These are phyloP conservation scores for Fragaria iinumae DNA, from an alignment of 306 rosid species.

Conservation along the genomic window DNA sequence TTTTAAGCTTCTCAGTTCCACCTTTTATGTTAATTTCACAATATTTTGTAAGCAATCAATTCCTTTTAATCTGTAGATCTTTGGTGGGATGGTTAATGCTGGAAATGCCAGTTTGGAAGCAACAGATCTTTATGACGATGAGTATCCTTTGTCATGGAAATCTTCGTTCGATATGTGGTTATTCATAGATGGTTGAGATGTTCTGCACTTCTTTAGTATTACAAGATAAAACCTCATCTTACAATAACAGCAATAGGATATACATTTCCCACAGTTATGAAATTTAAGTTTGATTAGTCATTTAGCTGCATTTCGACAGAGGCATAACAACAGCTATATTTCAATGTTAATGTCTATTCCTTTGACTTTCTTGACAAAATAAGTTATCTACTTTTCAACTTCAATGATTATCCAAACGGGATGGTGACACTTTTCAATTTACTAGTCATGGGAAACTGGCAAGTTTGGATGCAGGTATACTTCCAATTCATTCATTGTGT, in stretches of 20 bases:
- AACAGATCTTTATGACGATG: conserved; percentile 67
- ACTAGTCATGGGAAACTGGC: conserved; percentile 85
- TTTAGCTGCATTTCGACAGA: neutral
- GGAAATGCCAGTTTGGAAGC: conserved; percentile 69
- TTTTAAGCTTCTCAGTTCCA: neutral
- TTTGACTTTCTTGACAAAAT: conserved; percentile 60
- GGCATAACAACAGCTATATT: neutral
- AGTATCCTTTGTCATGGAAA: conserved; percentile 67
- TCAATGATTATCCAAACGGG: conserved; percentile 94
- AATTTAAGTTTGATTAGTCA: neutral
- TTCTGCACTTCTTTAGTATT: neutral
- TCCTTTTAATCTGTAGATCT: conserved; percentile 45
- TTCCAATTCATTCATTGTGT: conserved; percentile 7
- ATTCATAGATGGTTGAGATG: neutral
- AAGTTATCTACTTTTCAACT: conserved; percentile 88
- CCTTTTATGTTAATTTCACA: conserved; percentile 13
- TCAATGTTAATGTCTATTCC: conserved; percentile 12
- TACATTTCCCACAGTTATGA: neutral
- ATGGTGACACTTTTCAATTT: conserved; percentile 99
- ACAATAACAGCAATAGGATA: neutral
- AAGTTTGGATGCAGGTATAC: conserved; percentile 73
- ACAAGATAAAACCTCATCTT: conserved; percentile 9
- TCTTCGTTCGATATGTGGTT: neutral
- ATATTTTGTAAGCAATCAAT: conserved; percentile 16
- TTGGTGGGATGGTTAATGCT: conserved; percentile 85